Percentiles rank a stretch among this genome's conserved stretches.
Evolutionary conservation across 148 eudicot species (phyloP).

Genomic region (Linanthus parryae): DNA sequence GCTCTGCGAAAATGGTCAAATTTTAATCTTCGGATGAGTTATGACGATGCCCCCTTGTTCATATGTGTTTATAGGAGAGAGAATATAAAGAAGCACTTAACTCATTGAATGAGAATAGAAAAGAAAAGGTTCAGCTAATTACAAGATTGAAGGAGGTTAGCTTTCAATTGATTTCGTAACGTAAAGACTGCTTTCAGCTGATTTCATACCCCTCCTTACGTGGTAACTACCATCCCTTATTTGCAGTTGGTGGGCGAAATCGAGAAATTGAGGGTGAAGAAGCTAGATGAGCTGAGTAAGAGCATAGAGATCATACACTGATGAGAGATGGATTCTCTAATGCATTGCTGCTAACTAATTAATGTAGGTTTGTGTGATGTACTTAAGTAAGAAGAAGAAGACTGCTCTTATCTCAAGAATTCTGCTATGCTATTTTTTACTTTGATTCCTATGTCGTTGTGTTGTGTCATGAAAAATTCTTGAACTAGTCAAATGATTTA

Average conservation of each 20-base stretch:
- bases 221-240: neutral
- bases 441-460: neutral
- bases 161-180: neutral
- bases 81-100: slow-evolving; percentile 12
- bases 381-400: neutral
- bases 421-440: neutral
- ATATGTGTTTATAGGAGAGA: slow-evolving; percentile 11
- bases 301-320: slow-evolving; percentile 4
- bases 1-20: too few relatives aligned
- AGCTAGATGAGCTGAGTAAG: slow-evolving; percentile 11
- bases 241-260: slow-evolving; percentile 7
- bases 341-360: neutral
- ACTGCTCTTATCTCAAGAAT: neutral
- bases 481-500: too few relatives aligned
- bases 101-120: slow-evolving; percentile 11
- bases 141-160: slow-evolving; percentile 12
- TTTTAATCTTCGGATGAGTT: too few relatives aligned
- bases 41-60: too few relatives aligned
- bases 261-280: slow-evolving; percentile 14
- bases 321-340: slow-evolving; percentile 1
- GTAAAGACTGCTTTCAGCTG: neutral
- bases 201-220: neutral
- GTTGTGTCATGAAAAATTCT: too few relatives aligned
- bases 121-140: slow-evolving; percentile 12
- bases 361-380: slow-evolving; percentile 2